Percentiles rank a stretch among this genome's conserved stretches.
Conservation (phyloP, 306 rosid genomes). For the Oxytropis ochrocephala region DNA sequence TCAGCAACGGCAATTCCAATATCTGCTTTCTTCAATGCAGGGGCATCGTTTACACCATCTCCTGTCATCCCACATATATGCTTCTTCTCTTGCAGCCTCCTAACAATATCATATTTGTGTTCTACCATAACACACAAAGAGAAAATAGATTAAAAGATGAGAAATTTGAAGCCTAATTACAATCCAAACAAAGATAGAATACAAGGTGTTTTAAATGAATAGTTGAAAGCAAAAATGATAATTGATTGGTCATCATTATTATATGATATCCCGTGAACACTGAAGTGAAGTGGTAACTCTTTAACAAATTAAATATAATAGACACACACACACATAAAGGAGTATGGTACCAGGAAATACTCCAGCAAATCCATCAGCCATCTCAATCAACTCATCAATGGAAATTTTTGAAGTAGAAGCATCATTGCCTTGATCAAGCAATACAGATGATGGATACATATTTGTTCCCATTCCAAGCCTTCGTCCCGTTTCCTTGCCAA, state of each 20-base stretch:
- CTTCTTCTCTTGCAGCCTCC: conserved; percentile 92
- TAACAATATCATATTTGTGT: conserved; percentile 97
- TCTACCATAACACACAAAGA: conserved; percentile 27
- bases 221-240: too few relatives aligned
- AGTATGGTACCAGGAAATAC: conserved; percentile 80
- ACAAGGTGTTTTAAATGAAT: too few relatives aligned
- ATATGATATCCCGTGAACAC: too few relatives aligned
- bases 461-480: conserved; percentile 99
- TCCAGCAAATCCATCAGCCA: conserved; percentile 99
- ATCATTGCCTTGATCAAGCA: conserved; percentile 88
- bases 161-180: too few relatives aligned
- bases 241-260: too few relatives aligned
- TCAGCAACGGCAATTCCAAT: conserved; percentile 98
- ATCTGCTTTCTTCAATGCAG: conserved; percentile 93
- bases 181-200: too few relatives aligned
- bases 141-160: too few relatives aligned
- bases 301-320: too few relatives aligned
- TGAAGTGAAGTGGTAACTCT: too few relatives aligned
- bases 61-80: conserved; percentile 99
- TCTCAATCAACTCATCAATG: conserved; percentile 86
- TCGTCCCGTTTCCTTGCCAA: conserved; percentile 95
- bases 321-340: background rate
- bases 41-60: conserved; percentile 99
- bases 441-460: conserved; percentile 91
- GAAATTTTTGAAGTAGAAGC: conserved; percentile 79